Percentiles rank a stretch among this genome's conserved stretches.
Evolutionary conservation across 768 basidiomycete species (phyloP).

Genomic region (Hericium alpestre): DNA sequence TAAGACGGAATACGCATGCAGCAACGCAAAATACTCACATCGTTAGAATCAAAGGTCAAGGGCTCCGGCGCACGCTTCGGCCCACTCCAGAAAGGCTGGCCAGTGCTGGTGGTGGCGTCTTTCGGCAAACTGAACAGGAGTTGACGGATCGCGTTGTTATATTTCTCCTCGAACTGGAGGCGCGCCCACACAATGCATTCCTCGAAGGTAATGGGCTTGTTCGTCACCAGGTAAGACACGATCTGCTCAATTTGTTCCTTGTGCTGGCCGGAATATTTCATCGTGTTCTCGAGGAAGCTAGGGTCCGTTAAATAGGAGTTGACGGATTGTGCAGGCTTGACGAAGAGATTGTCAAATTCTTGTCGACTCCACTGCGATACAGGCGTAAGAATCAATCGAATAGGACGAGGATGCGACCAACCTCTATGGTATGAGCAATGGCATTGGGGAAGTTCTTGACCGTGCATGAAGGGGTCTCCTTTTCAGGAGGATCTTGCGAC

Average conservation of each 20-base stretch:
- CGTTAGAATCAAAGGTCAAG: slow-evolving; percentile 72
- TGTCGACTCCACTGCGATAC: slow-evolving; percentile 74
- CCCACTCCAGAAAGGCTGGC: slow-evolving; percentile 98
- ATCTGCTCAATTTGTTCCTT: slow-evolving; percentile 85
- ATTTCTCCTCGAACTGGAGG: slow-evolving; percentile 88
- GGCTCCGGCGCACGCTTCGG: slow-evolving; percentile 96
- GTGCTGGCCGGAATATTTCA: slow-evolving; percentile 88
- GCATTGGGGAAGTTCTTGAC: slow-evolving; percentile 99
- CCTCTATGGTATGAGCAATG: slow-evolving; percentile 96
- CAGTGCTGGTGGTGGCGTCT: slow-evolving; percentile 82
- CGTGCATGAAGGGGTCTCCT: slow-evolving; percentile 92
- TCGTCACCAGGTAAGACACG: slow-evolving; percentile 76
- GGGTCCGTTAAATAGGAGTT: slow-evolving; percentile 96
- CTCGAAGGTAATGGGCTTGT: slow-evolving; percentile 91
- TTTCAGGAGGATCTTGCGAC: slow-evolving; percentile 98
- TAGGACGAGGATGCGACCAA: slow-evolving; percentile 22
- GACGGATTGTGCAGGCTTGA: slow-evolving; percentile 87
- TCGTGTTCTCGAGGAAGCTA: slow-evolving; percentile 82
- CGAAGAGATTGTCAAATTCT: slow-evolving; percentile 86
- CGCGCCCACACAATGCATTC: slow-evolving; percentile 98
- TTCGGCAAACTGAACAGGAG: slow-evolving; percentile 89
- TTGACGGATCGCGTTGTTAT: slow-evolving; percentile 87
- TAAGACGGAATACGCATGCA: not conserved
- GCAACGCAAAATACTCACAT: slow-evolving; percentile 42
- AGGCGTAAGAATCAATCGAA: slow-evolving; percentile 1